Percentiles rank a stretch among this genome's conserved stretches.
These are phyloP conservation scores for Martiniozyma asiatica DNA, from an alignment of 1,139 yeast species.

Conservation along the genomic window DNA sequence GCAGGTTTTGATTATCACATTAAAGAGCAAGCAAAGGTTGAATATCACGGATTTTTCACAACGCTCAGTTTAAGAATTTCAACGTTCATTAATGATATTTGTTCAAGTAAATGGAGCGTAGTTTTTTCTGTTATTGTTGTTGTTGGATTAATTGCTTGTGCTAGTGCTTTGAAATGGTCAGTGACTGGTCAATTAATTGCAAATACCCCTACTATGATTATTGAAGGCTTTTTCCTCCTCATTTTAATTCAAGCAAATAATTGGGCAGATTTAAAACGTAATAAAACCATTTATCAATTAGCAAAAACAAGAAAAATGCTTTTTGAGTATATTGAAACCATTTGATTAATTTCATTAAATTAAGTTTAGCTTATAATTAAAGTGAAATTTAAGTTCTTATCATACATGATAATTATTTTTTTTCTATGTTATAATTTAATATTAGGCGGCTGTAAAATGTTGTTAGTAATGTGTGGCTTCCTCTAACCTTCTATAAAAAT, in stretches of 20 bases:
- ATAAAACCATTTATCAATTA: conserved; percentile 7
- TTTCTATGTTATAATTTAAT: too few relatives aligned
- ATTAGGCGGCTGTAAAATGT: too few relatives aligned
- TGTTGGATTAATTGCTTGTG: conserved; percentile 20
- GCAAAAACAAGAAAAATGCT: conserved; percentile 9
- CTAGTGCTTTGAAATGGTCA: conserved; percentile 25
- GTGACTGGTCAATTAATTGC: conserved; percentile 26
- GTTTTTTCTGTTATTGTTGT: conserved; percentile 17
- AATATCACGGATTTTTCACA: not conserved
- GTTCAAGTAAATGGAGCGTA: conserved; percentile 21
- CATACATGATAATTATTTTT: too few relatives aligned
- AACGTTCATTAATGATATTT: conserved; percentile 6
- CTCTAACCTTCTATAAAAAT: too few relatives aligned
- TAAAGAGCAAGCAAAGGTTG: not conserved
- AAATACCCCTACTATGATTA: conserved; percentile 29
- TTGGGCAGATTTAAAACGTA: conserved; percentile 12
- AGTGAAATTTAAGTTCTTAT: too few relatives aligned
- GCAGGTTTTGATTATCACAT: conserved; percentile 34
- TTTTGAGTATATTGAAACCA: conserved; percentile 7
- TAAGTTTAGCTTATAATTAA: too few relatives aligned
- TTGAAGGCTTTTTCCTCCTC: conserved; percentile 27
- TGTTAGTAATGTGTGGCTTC: too few relatives aligned
- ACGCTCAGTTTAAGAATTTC: not conserved
- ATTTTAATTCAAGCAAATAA: conserved; percentile 27
- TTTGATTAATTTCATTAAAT: too few relatives aligned